Conservation (phyloP, 1,284 basidiomycete genomes). For the Marasmius tenuissimus region DNA sequence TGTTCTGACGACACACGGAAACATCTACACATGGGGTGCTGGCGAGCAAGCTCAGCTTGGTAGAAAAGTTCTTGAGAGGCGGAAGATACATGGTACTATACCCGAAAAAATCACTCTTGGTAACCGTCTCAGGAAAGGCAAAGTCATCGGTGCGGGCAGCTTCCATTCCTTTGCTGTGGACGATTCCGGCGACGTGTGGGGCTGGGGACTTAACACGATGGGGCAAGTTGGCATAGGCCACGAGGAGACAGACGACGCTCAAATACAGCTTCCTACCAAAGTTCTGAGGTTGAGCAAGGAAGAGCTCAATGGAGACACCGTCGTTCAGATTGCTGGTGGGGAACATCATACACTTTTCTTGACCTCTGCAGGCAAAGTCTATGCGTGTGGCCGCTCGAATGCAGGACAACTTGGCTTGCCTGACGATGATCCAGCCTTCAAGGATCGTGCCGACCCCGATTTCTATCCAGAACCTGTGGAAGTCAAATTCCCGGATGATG, state of each 20-base stretch:
- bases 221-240: slow-evolving; percentile 49
- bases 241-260: slow-evolving; percentile 41
- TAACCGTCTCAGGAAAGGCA: slow-evolving; percentile 64
- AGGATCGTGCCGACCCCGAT: slow-evolving; percentile 50
- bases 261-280: slow-evolving; percentile 69
- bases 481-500: slow-evolving; percentile 67
- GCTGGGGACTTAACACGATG: slow-evolving; percentile 87
- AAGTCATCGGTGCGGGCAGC: slow-evolving; percentile 76
- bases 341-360: slow-evolving; percentile 90
- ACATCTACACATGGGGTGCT: slow-evolving; percentile 85
- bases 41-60: slow-evolving; percentile 88
- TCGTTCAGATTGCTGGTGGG: slow-evolving; percentile 76
- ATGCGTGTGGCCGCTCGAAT: slow-evolving; percentile 78
- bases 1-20: slow-evolving; percentile 82
- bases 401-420: slow-evolving; percentile 77
- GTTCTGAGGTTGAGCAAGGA: slow-evolving; percentile 69
- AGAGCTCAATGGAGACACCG: slow-evolving; percentile 65
- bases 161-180: slow-evolving; percentile 92
- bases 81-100: slow-evolving; percentile 80
- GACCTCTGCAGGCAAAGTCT: slow-evolving; percentile 82
- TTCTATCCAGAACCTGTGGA: slow-evolving; percentile 63
- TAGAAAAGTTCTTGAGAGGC: slow-evolving; percentile 79
- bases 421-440: slow-evolving; percentile 57
- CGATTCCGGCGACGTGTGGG: slow-evolving; percentile 79
- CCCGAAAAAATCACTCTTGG: slow-evolving; percentile 84